phyloP scores from a whole-genome alignment of 23 red algal genomes.

The Pyropia haitanensis region DNA sequence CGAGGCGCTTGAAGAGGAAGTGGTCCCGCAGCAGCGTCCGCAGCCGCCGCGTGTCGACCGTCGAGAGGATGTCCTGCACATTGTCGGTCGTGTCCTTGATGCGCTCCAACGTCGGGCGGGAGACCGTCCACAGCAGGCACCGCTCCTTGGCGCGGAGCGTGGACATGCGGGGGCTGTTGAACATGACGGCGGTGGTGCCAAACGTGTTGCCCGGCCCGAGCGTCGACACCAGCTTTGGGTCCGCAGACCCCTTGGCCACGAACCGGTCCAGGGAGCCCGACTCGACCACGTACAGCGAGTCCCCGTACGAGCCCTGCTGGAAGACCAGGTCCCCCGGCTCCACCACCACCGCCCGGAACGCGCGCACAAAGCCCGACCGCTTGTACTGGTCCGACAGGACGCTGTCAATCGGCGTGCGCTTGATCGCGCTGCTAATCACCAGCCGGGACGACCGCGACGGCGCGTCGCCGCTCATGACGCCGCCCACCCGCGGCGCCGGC shows the following conservation, averaged over 20 bases:
- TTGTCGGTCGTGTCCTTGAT: constrained; percentile 69
- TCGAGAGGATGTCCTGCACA: constrained; percentile 42
- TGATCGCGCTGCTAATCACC: constrained; percentile 67
- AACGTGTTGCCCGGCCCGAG: constrained; percentile 75
- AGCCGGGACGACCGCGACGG: constrained; percentile 50
- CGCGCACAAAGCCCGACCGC: constrained; percentile 62
- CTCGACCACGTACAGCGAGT: constrained; percentile 82
- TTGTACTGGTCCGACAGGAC: constrained; percentile 89
- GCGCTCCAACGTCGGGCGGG: constrained; percentile 82
- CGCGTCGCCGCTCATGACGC: constrained; percentile 10
- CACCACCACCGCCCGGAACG: constrained; percentile 69
- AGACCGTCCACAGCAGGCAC: constrained; percentile 81
- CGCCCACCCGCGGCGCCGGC: neutral
- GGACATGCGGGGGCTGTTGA: constrained; percentile 54
- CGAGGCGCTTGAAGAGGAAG: constrained; percentile 88
- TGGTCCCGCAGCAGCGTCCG: constrained; percentile 57
- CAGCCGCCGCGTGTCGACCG: constrained; percentile 53
- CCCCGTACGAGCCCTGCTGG: constrained; percentile 90
- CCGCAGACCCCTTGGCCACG: constrained; percentile 53
- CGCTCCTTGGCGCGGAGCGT: constrained; percentile 82
- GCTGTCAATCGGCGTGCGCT: constrained; percentile 76
- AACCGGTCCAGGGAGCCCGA: constrained; percentile 72
- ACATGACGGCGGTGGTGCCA: constrained; percentile 77
- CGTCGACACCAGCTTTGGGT: constrained; percentile 62
- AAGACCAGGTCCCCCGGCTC: constrained; percentile 92